Conservation (phyloP, 768 basidiomycete genomes). For the Lentinula sp. region DNA sequence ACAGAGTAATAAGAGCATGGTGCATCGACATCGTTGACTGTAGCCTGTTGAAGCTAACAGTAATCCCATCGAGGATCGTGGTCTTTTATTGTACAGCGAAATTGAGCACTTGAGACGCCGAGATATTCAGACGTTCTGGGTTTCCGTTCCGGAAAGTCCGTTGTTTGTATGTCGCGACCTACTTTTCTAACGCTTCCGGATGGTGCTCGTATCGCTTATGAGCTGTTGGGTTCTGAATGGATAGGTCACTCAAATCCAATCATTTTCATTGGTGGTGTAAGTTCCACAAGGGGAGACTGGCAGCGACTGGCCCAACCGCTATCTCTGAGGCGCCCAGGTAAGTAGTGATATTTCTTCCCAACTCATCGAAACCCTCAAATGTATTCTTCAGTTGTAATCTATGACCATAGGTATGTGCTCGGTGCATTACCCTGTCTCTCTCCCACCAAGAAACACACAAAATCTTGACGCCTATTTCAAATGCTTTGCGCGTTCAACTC, state of each 20-base stretch:
- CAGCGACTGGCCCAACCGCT: constrained; percentile 27
- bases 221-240: constrained; percentile 34
- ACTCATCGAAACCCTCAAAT: neutral
- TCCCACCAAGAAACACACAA: no score
- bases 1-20: no score
- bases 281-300: constrained; percentile 32
- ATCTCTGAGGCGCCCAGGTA: constrained; percentile 34
- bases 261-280: constrained; percentile 37
- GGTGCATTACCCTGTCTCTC: no score
- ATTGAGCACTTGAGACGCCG: no score
- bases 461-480: no score
- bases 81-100: no score
- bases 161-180: constrained; percentile 1
- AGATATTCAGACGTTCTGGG: no score
- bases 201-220: constrained; percentile 37
- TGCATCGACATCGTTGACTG: no score
- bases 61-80: no score
- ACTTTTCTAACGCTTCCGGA: constrained; percentile 28
- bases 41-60: no score
- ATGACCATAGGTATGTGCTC: constrained; percentile 29
- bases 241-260: constrained; percentile 26
- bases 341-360: neutral
- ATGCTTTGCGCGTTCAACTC: no score
- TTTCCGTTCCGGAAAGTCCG: no score
- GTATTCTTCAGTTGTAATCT: constrained; percentile 29